A percentile compares a stretch with the other conserved stretches of the same genome.
Conservation (phyloP, 345 rosid genomes). For the Zanthoxylum bungeanum region DNA sequence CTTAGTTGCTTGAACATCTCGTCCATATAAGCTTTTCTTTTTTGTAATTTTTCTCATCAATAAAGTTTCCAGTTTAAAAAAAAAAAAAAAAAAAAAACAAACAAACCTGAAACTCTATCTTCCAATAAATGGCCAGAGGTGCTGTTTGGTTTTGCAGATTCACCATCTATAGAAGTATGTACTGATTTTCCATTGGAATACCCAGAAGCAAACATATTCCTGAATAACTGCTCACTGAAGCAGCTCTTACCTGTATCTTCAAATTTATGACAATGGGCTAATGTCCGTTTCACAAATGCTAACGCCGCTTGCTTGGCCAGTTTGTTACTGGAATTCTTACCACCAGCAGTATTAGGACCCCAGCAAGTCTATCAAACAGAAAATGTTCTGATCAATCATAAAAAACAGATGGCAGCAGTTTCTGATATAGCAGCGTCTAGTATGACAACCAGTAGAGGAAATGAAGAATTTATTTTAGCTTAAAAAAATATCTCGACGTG, state of each 20-base stretch:
- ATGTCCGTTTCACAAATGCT: conserved; percentile 71
- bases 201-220: conserved; percentile 53
- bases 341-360: conserved; percentile 55
- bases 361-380: conserved; percentile 52
- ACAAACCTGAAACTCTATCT: conserved; percentile 45
- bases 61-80: too few relatives aligned
- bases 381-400: conserved; percentile 15
- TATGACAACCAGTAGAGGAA: conserved; percentile 1
- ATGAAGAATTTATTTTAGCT: neutral
- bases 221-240: conserved; percentile 73
- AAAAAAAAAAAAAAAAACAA: too few relatives aligned
- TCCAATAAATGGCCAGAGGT: conserved; percentile 28
- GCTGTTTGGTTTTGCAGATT: conserved; percentile 32
- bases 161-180: conserved; percentile 44
- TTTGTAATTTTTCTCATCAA: too few relatives aligned
- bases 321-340: conserved; percentile 78
- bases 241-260: conserved; percentile 85
- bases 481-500: neutral
- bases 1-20: too few relatives aligned
- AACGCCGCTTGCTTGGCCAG: conserved; percentile 82
- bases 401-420: neutral
- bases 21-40: too few relatives aligned
- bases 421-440: neutral
- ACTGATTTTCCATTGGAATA: conserved; percentile 37
- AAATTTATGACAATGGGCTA: conserved; percentile 63